A percentile compares a stretch with the other conserved stretches of the same genome.
phyloP scores from a whole-genome alignment of 192 early-diverging fungal species.

The Backusella westeae region DNA sequence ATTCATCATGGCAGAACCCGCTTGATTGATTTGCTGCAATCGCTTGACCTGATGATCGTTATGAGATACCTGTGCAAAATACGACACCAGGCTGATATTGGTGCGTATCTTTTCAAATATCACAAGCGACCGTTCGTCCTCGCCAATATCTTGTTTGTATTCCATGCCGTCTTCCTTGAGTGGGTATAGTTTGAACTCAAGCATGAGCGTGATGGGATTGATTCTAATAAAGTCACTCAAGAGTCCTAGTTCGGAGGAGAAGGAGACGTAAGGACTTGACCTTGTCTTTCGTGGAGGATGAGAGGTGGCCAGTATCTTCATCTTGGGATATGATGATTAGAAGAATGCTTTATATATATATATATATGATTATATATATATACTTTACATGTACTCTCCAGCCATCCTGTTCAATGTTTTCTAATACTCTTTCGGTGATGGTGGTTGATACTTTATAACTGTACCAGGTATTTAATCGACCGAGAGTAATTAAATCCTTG shows the following conservation, averaged over 20 bases:
- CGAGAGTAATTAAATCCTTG: not conserved
- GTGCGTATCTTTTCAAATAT: not conserved
- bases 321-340: not conserved
- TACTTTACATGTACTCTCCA: slow-evolving; percentile 14
- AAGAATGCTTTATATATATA: too few relatives aligned
- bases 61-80: not conserved
- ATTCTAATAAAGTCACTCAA: not conserved
- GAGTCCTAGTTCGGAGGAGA: not conserved
- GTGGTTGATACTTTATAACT: not conserved
- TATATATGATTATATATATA: not conserved
- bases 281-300: not conserved
- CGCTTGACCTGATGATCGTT: not conserved
- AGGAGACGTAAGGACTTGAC: not conserved
- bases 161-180: not conserved
- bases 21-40: slow-evolving; percentile 7
- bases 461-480: slow-evolving; percentile 1
- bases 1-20: slow-evolving; percentile 8
- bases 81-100: not conserved
- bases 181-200: slow-evolving; percentile 11
- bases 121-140: not conserved
- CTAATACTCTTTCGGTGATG: not conserved
- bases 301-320: slow-evolving; percentile 7
- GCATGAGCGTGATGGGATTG: not conserved
- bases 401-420: not conserved
- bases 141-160: not conserved